Evolutionary conservation across 2,329 filamentous ascomycete genomes (phyloP).

Genomic region (Penicillium sp.): DNA sequence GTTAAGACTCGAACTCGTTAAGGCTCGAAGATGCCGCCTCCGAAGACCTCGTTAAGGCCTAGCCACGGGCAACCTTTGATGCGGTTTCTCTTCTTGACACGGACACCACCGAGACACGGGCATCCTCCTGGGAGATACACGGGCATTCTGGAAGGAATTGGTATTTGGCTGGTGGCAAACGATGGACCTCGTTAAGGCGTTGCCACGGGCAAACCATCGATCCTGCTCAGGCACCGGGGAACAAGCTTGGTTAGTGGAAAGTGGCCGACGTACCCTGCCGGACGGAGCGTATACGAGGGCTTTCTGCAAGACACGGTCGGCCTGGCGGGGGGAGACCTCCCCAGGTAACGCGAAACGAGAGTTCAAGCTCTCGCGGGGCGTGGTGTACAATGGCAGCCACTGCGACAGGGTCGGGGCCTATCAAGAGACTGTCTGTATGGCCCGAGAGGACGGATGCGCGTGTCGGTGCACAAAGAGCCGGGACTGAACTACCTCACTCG

Average conservation of each 20-base stretch:
- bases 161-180: slow-evolving; percentile 3
- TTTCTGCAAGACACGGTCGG: slow-evolving; percentile 11
- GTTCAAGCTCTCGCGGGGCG: slow-evolving; percentile 3
- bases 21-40: slow-evolving; percentile 5
- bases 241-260: slow-evolving; percentile 13
- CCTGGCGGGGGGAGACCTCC: slow-evolving; percentile 1
- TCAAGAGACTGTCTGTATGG: slow-evolving; percentile 1
- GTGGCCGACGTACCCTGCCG: slow-evolving; percentile 6
- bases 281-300: slow-evolving; percentile 6
- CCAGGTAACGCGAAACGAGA: background rate
- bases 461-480: background rate
- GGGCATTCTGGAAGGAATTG: background rate
- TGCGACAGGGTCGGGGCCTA: slow-evolving; percentile 4
- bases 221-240: slow-evolving; percentile 3
- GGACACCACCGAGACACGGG: slow-evolving; percentile 11
- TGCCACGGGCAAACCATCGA: slow-evolving; percentile 1
- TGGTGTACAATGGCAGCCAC: slow-evolving; percentile 10
- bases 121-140: slow-evolving; percentile 9
- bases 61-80: slow-evolving; percentile 8
- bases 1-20: slow-evolving; percentile 9
- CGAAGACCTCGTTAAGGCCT: slow-evolving; percentile 16
- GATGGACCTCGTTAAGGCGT: slow-evolving; percentile 6
- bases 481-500: background rate
- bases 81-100: too few species aligned
- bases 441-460: background rate